Percentiles rank a stretch among this genome's conserved stretches.
phyloP scores from a whole-genome alignment of 805 yeast species.

The Candida coleopterorum region DNA sequence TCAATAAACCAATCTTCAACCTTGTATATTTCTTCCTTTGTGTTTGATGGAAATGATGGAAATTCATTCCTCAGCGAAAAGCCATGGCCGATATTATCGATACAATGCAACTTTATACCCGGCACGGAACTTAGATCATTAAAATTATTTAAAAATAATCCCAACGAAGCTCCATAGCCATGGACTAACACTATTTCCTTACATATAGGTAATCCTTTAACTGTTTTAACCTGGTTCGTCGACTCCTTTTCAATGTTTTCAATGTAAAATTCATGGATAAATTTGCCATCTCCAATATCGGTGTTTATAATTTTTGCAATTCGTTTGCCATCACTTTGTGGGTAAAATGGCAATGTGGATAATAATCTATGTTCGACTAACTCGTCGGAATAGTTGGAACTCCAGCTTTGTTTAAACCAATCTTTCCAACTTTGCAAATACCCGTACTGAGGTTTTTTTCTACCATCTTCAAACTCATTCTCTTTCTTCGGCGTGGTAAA shows the following conservation, averaged over 20 bases:
- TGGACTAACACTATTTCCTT: slow-evolving; percentile 71
- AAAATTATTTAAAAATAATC: slow-evolving; percentile 72
- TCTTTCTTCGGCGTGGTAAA: too few relatives aligned
- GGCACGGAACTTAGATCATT: slow-evolving; percentile 43
- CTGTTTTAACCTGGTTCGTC: slow-evolving; percentile 15
- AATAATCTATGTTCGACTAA: slow-evolving; percentile 41
- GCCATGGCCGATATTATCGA: slow-evolving; percentile 73
- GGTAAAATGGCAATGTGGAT: slow-evolving; percentile 55
- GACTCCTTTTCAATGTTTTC: slow-evolving; percentile 36
- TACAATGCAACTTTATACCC: slow-evolving; percentile 56
- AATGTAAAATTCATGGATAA: slow-evolving; percentile 74
- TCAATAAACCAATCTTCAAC: slow-evolving; percentile 43
- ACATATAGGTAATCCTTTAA: slow-evolving; percentile 1
- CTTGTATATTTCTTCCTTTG: slow-evolving; percentile 31
- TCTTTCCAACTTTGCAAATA: slow-evolving; percentile 20
- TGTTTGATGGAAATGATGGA: slow-evolving; percentile 25
- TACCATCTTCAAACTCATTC: slow-evolving; percentile 18
- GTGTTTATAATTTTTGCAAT: slow-evolving; percentile 48
- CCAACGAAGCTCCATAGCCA: slow-evolving; percentile 92
- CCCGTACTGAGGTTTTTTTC: slow-evolving; percentile 13
- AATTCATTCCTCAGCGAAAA: slow-evolving; percentile 54
- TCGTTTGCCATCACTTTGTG: slow-evolving; percentile 46
- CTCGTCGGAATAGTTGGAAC: slow-evolving; percentile 17
- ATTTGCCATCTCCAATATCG: slow-evolving; percentile 48
- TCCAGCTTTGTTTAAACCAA: slow-evolving; percentile 26